These are phyloP conservation scores for Fonsecaea monophora DNA, from an alignment of 2,329 filamentous ascomycete genomes.

Conservation along the genomic window DNA sequence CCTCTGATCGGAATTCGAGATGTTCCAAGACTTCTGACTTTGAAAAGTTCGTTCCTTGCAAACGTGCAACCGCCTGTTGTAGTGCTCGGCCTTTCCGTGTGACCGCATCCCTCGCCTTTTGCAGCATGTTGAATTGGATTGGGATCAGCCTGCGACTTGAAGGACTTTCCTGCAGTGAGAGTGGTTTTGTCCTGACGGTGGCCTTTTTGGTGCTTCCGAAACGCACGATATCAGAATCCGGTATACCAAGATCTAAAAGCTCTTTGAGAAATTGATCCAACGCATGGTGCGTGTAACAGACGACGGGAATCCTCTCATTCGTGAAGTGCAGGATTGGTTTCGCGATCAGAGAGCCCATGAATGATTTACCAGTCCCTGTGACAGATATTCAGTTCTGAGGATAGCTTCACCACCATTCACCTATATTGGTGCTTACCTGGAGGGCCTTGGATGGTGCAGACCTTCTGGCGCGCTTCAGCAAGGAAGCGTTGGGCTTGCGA, in stretches of 20 bases:
- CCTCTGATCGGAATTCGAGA: not conserved
- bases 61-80: not conserved
- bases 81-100: not conserved
- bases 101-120: not conserved
- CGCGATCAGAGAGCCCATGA: not conserved
- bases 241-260: conserved; percentile 50
- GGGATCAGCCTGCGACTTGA: conserved; percentile 56
- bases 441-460: not conserved
- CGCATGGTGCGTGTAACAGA: conserved; percentile 57
- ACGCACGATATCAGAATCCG: conserved; percentile 60
- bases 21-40: not conserved
- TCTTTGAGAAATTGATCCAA: conserved; percentile 67
- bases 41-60: not conserved
- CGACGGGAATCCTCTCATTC: not conserved
- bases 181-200: conserved; percentile 53
- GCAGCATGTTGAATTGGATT: conserved; percentile 1
- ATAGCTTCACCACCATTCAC: not conserved
- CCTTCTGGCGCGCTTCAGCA: not conserved
- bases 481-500: not conserved
- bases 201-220: conserved; percentile 57
- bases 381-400: not conserved
- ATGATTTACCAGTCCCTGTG: not conserved
- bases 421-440: not conserved
- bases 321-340: not conserved
- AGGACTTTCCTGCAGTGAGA: conserved; percentile 54